Percentiles rank a stretch among this genome's conserved stretches.
Conservation (phyloP, 495 filamentous ascomycete genomes). For the Entonaema liquescens region DNA sequence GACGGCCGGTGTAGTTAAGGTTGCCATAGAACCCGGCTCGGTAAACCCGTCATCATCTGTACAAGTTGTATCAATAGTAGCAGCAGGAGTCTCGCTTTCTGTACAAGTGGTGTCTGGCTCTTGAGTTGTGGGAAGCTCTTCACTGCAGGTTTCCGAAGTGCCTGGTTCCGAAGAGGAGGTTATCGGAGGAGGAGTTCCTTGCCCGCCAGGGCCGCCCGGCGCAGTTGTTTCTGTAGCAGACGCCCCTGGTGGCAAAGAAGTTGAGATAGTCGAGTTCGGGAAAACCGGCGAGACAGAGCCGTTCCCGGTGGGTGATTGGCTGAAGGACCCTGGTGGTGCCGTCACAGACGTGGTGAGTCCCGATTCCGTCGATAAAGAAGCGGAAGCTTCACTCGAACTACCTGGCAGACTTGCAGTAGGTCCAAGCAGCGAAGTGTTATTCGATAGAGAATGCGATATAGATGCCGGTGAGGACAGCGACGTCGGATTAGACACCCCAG, state of each 20-base stretch:
- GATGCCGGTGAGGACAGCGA: conserved; percentile 19
- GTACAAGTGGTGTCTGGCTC: conserved; percentile 43
- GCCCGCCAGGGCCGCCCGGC: conserved; percentile 11
- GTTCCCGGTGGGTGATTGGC: not conserved
- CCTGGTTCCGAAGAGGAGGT: conserved; percentile 11
- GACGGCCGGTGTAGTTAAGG: conserved; percentile 25
- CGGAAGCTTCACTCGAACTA: not conserved
- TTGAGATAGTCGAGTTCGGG: conserved; percentile 29
- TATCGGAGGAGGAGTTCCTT: conserved; percentile 17
- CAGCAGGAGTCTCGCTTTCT: conserved; percentile 33
- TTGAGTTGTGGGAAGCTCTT: conserved; percentile 25
- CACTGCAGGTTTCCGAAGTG: conserved; percentile 32
- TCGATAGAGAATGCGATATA: conserved; percentile 20
- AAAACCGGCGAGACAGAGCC: conserved; percentile 24
- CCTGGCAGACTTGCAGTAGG: conserved; percentile 1
- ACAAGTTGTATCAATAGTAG: conserved; percentile 39
- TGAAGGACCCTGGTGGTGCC: conserved; percentile 2
- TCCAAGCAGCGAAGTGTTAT: conserved; percentile 2
- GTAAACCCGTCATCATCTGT: conserved; percentile 40
- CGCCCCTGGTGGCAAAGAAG: not conserved
- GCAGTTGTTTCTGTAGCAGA: conserved; percentile 5
- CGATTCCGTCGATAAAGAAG: conserved; percentile 1
- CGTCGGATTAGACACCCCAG: conserved; percentile 1
- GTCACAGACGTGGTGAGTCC: not conserved
- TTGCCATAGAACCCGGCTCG: conserved; percentile 24